These are phyloP conservation scores for Zymoseptoria passerinii DNA, from an alignment of 2,329 filamentous ascomycete genomes.

Conservation along the genomic window DNA sequence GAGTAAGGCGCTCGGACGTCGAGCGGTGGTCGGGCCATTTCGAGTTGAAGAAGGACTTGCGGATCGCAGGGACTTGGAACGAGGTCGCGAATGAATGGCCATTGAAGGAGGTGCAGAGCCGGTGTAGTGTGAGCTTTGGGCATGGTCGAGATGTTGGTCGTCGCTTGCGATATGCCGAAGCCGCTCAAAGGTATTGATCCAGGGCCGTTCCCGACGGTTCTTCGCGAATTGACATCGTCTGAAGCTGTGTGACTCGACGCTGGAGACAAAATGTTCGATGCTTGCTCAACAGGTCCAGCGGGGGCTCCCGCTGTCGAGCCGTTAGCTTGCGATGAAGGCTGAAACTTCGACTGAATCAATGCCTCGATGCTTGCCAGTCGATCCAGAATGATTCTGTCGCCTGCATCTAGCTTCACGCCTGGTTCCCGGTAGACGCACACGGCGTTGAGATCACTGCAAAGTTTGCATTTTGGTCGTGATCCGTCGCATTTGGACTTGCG, in stretches of 20 bases:
- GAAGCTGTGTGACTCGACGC: conserved; percentile 22
- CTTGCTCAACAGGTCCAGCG: too few species aligned
- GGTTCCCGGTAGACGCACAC: conserved; percentile 80
- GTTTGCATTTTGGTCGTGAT: conserved; percentile 67
- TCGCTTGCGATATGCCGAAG: conserved; percentile 57
- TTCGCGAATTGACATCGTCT: background rate
- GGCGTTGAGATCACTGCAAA: conserved; percentile 72
- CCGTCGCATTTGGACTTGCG: conserved; percentile 30
- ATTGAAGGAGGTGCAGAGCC: conserved; percentile 68
- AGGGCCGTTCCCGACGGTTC: conserved; percentile 26
- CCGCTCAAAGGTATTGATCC: conserved; percentile 43
- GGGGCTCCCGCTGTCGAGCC: too few species aligned
- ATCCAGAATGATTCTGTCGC: conserved; percentile 77
- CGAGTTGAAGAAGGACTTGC: conserved; percentile 70
- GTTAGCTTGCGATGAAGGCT: conserved; percentile 14
- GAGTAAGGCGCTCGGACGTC: conserved; percentile 46
- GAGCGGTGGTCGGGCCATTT: conserved; percentile 71
- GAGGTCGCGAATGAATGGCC: conserved; percentile 70
- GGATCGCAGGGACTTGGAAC: conserved; percentile 71
- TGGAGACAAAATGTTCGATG: too few species aligned
- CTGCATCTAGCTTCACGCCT: conserved; percentile 77
- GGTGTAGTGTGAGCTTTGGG: conserved; percentile 77
- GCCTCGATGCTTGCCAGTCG: conserved; percentile 69
- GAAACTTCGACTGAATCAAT: conserved; percentile 63
- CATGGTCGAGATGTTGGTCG: conserved; percentile 74